Evolutionary conservation across 352 stramenopile species (phyloP), one percentile per base, ranked within the genome.

Genomic region (Phytopythium montanum): DNA sequence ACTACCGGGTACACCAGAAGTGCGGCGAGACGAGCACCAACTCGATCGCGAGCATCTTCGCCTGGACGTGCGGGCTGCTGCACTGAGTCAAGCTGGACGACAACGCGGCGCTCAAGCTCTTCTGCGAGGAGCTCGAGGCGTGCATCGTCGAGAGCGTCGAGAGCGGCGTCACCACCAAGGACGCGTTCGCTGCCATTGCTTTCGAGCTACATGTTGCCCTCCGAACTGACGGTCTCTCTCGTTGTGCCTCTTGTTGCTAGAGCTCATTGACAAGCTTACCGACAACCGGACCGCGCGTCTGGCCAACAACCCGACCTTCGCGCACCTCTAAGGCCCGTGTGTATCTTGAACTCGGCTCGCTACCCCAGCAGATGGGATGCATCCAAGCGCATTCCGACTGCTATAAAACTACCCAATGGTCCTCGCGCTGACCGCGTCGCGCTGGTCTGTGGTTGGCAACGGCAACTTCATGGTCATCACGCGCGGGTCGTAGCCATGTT

Each of bases 1-100:
- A 97, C 72, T 97, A 84, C 64, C 86, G 88, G 29, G 76, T 89
- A 65, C 79, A 94, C 72, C 85, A 97, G 67, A 92, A 96, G 73
- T 87, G 87, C 33, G 80, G 82, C n/a, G 70, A 90, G 62, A 97
- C 88, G 23, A 90, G 70, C 54, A 97, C 88, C 23, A 97, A 96
- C 79, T 85, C 88, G 36, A 94, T 96, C 60, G 88, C 88, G 12
- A 88, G 69, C 52, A 97, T 97, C 65, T 97, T 90, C 42, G 88
- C 88, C 14, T 97, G 88, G 88, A 95, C 88, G 19, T 78, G 88
- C 25, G 88, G 85, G 3, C 71, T 96, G 52, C 60, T 76, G 31
- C 87, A 96, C 72, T 85, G 88, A 29, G 88, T 72, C 63, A 96
- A 95, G 64, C 70, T 97, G 33, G 88, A 97, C 65, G 53, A 63